Evolutionary conservation across 2,329 filamentous ascomycete genomes (phyloP).

Genomic region (Bipolaris bicolor): DNA sequence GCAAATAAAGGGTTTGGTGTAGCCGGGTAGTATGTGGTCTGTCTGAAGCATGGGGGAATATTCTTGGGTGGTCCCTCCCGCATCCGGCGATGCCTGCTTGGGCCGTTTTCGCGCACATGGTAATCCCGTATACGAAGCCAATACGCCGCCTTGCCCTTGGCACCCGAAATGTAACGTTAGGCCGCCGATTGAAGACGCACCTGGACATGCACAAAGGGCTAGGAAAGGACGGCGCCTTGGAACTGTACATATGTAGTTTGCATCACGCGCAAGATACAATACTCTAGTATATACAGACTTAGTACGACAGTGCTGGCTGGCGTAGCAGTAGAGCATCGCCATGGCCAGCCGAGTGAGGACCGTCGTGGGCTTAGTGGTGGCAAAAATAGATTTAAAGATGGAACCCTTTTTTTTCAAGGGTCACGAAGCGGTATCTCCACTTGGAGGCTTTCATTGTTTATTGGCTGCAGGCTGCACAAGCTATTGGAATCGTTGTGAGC

Average conservation of each 20-base stretch:
- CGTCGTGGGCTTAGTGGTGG: not conserved
- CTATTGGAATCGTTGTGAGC: constrained; percentile 19
- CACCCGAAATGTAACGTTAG: constrained; percentile 6
- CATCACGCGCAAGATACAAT: too few species aligned
- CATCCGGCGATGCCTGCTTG: not conserved
- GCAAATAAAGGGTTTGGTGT: not conserved
- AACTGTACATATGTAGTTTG: not conserved
- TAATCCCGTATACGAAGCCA: constrained; percentile 2
- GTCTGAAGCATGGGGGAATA: not conserved
- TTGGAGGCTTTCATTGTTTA: not conserved
- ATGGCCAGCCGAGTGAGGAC: not conserved
- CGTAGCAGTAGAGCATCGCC: not conserved
- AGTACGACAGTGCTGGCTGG: too few species aligned
- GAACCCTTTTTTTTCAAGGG: constrained; percentile 2
- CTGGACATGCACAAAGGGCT: not conserved
- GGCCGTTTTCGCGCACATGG: not conserved
- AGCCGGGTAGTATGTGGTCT: not conserved
- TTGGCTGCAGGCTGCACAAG: constrained; percentile 16
- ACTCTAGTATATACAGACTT: not conserved
- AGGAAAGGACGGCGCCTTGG: not conserved
- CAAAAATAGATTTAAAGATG: constrained; percentile 22
- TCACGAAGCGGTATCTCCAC: constrained; percentile 9
- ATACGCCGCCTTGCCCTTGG: constrained; percentile 4
- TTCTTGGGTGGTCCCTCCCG: not conserved
- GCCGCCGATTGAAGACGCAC: constrained; percentile 1